Percentiles rank a stretch among this genome's conserved stretches.
These are phyloP conservation scores for Colletotrichum agaves DNA, from an alignment of 2,329 filamentous ascomycete species.

Conservation along the genomic window DNA sequence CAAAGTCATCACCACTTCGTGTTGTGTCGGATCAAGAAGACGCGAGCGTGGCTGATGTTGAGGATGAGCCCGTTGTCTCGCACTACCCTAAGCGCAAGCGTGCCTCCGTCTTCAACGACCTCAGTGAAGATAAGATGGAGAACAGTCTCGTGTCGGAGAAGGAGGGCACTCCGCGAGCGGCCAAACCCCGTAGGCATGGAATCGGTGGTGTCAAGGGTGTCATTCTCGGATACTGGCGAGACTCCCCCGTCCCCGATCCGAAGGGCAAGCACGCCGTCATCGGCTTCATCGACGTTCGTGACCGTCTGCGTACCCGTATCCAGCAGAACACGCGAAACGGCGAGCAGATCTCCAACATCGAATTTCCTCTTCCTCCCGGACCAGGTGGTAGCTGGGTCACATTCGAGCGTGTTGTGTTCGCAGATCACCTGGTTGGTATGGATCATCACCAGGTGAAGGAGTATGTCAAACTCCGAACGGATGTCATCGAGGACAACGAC, in stretches of 20 bases:
- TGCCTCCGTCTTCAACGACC: slow-evolving; percentile 55
- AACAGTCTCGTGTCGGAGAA: slow-evolving; percentile 47
- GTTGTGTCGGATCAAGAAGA: slow-evolving; percentile 54
- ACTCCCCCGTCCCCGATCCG: slow-evolving; percentile 61
- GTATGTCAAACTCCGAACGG: slow-evolving; percentile 66
- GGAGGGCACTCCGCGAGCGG: slow-evolving; percentile 28
- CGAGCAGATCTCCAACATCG: slow-evolving; percentile 50
- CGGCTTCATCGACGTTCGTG: slow-evolving; percentile 71
- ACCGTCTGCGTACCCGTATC: slow-evolving; percentile 69
- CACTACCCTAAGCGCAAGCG: slow-evolving; percentile 68
- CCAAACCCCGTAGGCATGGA: slow-evolving; percentile 38
- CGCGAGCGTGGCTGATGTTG: slow-evolving; percentile 54
- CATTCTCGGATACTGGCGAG: slow-evolving; percentile 69
- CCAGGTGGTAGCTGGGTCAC: slow-evolving; percentile 73
- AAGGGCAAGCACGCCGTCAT: slow-evolving; percentile 67
- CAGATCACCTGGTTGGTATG: slow-evolving; percentile 64
- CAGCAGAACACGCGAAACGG: slow-evolving; percentile 61
- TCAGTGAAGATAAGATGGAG: slow-evolving; percentile 60
- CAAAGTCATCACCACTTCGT: slow-evolving; percentile 49
- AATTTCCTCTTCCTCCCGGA: slow-evolving; percentile 63
- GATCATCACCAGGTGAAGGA: slow-evolving; percentile 70
- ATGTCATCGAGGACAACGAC: slow-evolving; percentile 49
- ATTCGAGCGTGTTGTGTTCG: slow-evolving; percentile 69
- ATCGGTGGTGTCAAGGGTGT: slow-evolving; percentile 56
- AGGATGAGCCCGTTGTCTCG: slow-evolving; percentile 51